phyloP scores from a whole-genome alignment of 23 red algal genomes.

The Agarophyton chilense region DNA sequence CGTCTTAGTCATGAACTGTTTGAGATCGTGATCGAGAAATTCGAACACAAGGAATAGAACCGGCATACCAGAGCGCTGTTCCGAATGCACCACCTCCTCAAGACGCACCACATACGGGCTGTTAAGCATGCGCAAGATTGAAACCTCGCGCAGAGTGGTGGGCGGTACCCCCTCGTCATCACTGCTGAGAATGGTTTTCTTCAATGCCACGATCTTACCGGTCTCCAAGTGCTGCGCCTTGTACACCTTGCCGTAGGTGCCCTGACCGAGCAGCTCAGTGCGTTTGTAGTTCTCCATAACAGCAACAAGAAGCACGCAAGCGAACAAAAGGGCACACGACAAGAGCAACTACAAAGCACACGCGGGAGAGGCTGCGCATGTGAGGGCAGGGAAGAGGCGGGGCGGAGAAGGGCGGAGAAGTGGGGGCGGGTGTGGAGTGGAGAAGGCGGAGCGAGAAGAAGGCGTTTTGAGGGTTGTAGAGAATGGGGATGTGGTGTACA shows the following conservation, averaged over 20 bases:
- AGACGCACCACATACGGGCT: slow-evolving; percentile 85
- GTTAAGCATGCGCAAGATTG: slow-evolving; percentile 81
- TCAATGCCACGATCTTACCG: slow-evolving; percentile 90
- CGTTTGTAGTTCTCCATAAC: slow-evolving; percentile 92
- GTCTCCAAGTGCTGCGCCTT: slow-evolving; percentile 91
- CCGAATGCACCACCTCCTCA: slow-evolving; percentile 88
- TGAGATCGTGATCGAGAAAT: slow-evolving; percentile 94
- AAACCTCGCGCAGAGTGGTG: slow-evolving; percentile 96
- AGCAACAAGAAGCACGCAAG: neutral
- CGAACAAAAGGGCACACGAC: neutral
- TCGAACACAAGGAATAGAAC: slow-evolving; percentile 96
- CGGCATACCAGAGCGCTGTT: slow-evolving; percentile 70
- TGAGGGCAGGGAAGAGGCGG: neutral
- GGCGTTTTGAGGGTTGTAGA: neutral
- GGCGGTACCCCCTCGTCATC: slow-evolving; percentile 98
- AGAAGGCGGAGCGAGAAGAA: neutral
- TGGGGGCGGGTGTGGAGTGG: too few species aligned
- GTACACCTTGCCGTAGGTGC: slow-evolving; percentile 98
- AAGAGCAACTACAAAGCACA: neutral
- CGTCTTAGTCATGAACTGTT: slow-evolving; percentile 90
- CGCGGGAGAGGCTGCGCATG: neutral
- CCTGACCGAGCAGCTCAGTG: slow-evolving; percentile 91
- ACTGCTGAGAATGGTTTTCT: slow-evolving; percentile 89
- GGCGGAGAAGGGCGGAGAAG: neutral
- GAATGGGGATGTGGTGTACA: neutral